Base-by-base conservation (phyloP, 1,284 basidiomycete genomes). In the Laetiporus sulphureus region DNA sequence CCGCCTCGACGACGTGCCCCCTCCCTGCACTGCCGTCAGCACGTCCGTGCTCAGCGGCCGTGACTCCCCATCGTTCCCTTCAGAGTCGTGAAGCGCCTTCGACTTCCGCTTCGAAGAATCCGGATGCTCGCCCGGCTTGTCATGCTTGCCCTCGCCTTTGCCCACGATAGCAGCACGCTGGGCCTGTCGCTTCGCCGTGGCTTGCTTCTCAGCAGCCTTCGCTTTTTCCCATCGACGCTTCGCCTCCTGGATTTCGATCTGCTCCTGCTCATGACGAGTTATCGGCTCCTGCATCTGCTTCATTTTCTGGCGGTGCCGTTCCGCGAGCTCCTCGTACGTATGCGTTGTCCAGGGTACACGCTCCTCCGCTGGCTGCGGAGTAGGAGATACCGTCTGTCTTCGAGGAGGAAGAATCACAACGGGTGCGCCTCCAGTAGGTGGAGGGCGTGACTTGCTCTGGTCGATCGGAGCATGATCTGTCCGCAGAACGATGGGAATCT, bases 241-340 rank as follows among this genome's bases (percentile, higher is more conserved):
- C 10, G 86, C 87, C 10, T 72, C 75, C 39, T 71, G 72, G 16
- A 90, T 54, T 31, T 83, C 73, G 2, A 81, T 83, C 45, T 79
- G 72, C 54, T 88, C 81, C 55, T 75, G 77, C 62, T 80, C 77
- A 0, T 79, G 80, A 51, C 75, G 72, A 21, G 82, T 89, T 23
- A 90, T 61, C 12, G 86, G 86, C 23, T 68, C 77, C 60, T 90
- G 86, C 53, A 90, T 58, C 56, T 78, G 77, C 32, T 71, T 72
- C 67, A 90, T 74, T 64, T 85, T 87, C 64, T 86, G 79, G 42
- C 83, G 75, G 54, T 90, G 86, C n/a, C 87, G 71, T 54, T 86
- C 85, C 40, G 77, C 79, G 33, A 90, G 68, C 58, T 90, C 85
- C 60, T 89, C 86, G 56, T 84, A 87, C 2, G 87, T 87, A 39